A percentile compares a stretch with the other conserved stretches of the same genome.
These are phyloP conservation scores for Schizonepeta tenuifolia DNA, from an alignment of 257 asterid genomes.

Conservation along the genomic window DNA sequence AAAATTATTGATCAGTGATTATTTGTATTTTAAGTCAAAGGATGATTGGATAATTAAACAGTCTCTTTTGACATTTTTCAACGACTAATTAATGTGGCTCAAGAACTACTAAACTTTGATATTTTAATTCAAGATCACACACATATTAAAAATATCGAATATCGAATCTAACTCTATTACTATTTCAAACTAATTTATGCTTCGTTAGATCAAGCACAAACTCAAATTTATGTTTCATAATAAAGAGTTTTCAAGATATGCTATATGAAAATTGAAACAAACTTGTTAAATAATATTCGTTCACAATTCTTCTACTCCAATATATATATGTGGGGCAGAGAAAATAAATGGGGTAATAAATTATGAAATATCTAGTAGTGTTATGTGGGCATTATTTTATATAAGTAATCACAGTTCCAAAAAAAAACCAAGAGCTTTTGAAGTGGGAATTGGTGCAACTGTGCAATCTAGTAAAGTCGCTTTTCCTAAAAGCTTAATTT, in stretches of 20 bases:
- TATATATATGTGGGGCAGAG: no score
- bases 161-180: no score
- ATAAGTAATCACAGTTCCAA: background rate
- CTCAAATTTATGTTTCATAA: no score
- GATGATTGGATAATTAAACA: background rate
- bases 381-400: slow-evolving; percentile 16
- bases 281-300: no score
- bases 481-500: slow-evolving; percentile 39
- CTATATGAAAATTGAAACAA: no score
- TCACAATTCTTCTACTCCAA: background rate
- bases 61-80: no score
- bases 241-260: no score
- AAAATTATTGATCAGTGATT: background rate
- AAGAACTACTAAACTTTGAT: no score
- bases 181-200: no score
- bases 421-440: slow-evolving; percentile 9
- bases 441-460: slow-evolving; percentile 22
- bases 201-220: background rate
- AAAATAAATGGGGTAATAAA: background rate
- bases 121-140: no score
- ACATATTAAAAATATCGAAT: no score
- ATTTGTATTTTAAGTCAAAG: background rate
- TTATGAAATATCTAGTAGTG: background rate
- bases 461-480: slow-evolving; percentile 38
- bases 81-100: no score